These are phyloP conservation scores for Kwoniella pini DNA, from an alignment of 768 basidiomycete genomes.

Conservation along the genomic window DNA sequence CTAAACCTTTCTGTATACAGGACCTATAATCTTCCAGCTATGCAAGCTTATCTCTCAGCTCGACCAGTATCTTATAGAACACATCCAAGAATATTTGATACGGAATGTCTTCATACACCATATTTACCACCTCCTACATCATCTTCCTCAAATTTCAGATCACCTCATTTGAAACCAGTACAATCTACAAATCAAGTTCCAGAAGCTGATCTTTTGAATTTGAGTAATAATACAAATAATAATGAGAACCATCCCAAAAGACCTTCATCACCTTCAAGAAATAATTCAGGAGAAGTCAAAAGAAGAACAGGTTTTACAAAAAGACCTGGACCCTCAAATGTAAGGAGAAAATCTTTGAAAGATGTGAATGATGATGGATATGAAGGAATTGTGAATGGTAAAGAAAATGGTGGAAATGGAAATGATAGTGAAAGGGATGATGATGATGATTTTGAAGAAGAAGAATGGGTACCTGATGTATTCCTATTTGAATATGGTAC, in stretches of 20 bases:
- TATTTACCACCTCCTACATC: slow-evolving; percentile 64
- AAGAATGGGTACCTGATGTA: slow-evolving; percentile 64
- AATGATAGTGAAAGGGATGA: slow-evolving; percentile 31
- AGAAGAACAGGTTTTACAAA: slow-evolving; percentile 49
- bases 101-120: slow-evolving; percentile 86
- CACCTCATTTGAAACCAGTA: slow-evolving; percentile 45
- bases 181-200: slow-evolving; percentile 23
- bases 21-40: slow-evolving; percentile 82
- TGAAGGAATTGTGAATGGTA: slow-evolving; percentile 22
- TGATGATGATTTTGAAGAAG: slow-evolving; percentile 50
- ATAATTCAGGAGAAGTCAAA: slow-evolving; percentile 23
- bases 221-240: slow-evolving; percentile 16
- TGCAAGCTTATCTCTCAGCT: slow-evolving; percentile 86
- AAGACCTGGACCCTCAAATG: slow-evolving; percentile 22
- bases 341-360: slow-evolving; percentile 61
- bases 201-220: slow-evolving; percentile 50
- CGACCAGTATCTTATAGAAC: slow-evolving; percentile 79
- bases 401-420: slow-evolving; percentile 29
- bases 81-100: slow-evolving; percentile 79
- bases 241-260: slow-evolving; percentile 2
- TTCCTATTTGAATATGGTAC: slow-evolving; percentile 94
- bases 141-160: slow-evolving; percentile 38
- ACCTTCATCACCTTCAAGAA: slow-evolving; percentile 11
- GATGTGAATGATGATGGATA: slow-evolving; percentile 26
- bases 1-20: slow-evolving; percentile 56